Percentiles rank a stretch among this genome's conserved stretches.
These are phyloP conservation scores for Fusarium heterosporum DNA, from an alignment of 2,329 filamentous ascomycete species.

Conservation along the genomic window DNA sequence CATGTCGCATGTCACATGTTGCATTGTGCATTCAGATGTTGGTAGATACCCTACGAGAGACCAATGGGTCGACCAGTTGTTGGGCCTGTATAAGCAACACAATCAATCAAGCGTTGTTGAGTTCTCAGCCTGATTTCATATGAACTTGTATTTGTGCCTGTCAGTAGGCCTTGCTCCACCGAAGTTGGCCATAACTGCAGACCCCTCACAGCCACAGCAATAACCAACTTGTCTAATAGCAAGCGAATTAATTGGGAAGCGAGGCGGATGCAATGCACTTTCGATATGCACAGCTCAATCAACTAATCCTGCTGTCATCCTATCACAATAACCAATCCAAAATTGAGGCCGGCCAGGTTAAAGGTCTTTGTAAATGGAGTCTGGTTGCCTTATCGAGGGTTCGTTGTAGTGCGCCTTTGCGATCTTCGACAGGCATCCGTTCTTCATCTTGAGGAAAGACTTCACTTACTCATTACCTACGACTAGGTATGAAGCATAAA, in stretches of 20 bases:
- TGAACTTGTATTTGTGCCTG: background rate
- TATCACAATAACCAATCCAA: background rate
- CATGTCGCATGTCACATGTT: slow-evolving; percentile 14
- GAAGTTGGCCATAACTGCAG: slow-evolving; percentile 13
- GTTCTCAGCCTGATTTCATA: slow-evolving; percentile 4
- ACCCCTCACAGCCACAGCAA: slow-evolving; percentile 28
- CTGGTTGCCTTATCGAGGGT: background rate
- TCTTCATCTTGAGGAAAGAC: background rate
- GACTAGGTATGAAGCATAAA: slow-evolving; percentile 20
- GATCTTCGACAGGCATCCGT: slow-evolving; percentile 7
- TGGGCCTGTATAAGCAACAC: slow-evolving; percentile 22
- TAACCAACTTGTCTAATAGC: slow-evolving; percentile 6
- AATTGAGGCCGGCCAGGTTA: background rate
- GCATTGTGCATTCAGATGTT: slow-evolving; percentile 13
- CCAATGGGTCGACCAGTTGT: slow-evolving; percentile 20
- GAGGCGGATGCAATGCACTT: slow-evolving; percentile 7
- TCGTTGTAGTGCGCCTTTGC: slow-evolving; percentile 30
- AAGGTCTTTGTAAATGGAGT: background rate
- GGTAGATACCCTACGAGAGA: slow-evolving; percentile 38
- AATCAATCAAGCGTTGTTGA: slow-evolving; percentile 21
- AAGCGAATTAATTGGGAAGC: background rate
- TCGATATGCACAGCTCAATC: background rate
- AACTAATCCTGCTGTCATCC: background rate
- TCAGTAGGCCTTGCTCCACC: slow-evolving; percentile 24
- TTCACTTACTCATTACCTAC: background rate